Percentiles rank a stretch among this genome's conserved stretches.
These are phyloP conservation scores for Colletotrichum nymphaeae DNA, from an alignment of 2,329 filamentous ascomycete genomes.

Conservation along the genomic window DNA sequence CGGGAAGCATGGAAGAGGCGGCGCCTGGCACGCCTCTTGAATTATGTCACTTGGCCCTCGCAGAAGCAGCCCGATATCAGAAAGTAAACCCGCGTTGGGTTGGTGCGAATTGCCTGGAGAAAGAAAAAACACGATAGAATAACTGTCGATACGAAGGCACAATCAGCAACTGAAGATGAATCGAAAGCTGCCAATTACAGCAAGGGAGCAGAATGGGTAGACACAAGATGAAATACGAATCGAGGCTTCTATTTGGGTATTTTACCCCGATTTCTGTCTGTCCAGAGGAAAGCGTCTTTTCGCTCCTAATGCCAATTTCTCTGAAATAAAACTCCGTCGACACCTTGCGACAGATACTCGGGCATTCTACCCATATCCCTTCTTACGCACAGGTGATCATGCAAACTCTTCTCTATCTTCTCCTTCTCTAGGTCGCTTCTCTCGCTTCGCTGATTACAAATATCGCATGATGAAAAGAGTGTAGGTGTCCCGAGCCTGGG, in stretches of 20 bases:
- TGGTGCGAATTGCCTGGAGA: too few relatives aligned
- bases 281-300: not conserved
- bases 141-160: too few relatives aligned
- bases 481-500: not conserved
- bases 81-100: too few relatives aligned
- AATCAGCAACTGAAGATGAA: too few relatives aligned
- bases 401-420: not conserved
- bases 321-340: not conserved
- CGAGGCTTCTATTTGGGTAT: slow-evolving; percentile 35
- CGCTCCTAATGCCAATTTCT: slow-evolving; percentile 7
- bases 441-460: slow-evolving; percentile 24
- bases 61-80: too few relatives aligned
- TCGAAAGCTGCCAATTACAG: not conserved
- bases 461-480: slow-evolving; percentile 22
- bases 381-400: not conserved
- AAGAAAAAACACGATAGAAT: too few relatives aligned
- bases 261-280: slow-evolving; percentile 29
- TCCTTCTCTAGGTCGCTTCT: not conserved
- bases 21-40: too few relatives aligned
- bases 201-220: not conserved
- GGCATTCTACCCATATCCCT: not conserved
- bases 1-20: too few relatives aligned
- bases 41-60: too few relatives aligned
- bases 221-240: not conserved
- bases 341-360: not conserved